Evolutionary conservation across 495 filamentous ascomycete genomes (phyloP).

Genomic region (Aspergillus taichungensis): DNA sequence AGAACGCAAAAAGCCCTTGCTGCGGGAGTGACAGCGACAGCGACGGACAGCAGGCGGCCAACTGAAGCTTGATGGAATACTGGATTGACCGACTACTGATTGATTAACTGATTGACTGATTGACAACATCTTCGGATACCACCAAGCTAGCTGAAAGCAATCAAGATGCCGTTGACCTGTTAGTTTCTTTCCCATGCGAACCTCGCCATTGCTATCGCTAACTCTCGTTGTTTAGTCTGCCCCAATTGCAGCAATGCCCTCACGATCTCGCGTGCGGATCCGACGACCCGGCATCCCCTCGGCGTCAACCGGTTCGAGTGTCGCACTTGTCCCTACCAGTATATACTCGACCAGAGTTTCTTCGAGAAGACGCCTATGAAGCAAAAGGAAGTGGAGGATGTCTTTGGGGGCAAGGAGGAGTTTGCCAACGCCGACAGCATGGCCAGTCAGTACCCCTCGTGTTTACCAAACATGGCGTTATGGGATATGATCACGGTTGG

Average conservation of each 20-base stretch:
- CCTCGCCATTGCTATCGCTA: constrained; percentile 7
- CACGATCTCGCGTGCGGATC: constrained; percentile 52
- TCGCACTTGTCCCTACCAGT: constrained; percentile 86
- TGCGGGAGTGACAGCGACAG: background rate
- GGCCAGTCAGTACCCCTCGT: constrained; percentile 37
- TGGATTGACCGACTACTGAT: constrained; percentile 1
- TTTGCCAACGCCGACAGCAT: constrained; percentile 88
- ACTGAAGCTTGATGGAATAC: background rate
- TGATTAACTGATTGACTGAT: constrained; percentile 1
- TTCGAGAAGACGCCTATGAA: constrained; percentile 66
- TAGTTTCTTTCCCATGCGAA: constrained; percentile 10
- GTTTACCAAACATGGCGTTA: background rate
- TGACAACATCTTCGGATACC: background rate
- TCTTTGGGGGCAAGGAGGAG: constrained; percentile 76
- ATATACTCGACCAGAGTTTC: constrained; percentile 59
- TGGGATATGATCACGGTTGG: no score
- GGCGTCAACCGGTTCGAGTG: constrained; percentile 78
- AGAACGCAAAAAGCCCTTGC: background rate
- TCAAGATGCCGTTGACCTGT: constrained; percentile 38
- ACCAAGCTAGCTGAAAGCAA: background rate
- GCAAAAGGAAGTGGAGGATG: constrained; percentile 80
- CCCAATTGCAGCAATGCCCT: constrained; percentile 88
- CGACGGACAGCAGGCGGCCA: no score
- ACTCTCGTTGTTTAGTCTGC: constrained; percentile 56
- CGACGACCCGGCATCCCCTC: constrained; percentile 33